Conservation (phyloP, 139 green algal species). For the Tetraselmis chui region DNA sequence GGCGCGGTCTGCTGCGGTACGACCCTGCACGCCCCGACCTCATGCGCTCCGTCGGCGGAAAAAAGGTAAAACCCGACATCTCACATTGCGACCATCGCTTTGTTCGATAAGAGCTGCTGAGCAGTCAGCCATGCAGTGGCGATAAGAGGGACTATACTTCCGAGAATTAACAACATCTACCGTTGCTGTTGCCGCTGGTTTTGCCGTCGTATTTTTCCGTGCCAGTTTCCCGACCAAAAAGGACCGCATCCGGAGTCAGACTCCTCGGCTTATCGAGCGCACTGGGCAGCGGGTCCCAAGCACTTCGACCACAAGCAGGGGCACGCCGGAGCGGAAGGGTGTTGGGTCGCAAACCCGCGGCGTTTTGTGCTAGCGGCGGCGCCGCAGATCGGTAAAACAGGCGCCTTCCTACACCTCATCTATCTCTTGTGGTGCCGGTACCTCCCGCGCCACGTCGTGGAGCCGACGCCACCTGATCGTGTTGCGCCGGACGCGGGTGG, state of each 20-base stretch:
- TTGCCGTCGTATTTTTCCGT: too few species aligned
- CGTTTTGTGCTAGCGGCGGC: not conserved
- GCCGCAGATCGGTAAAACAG: not conserved
- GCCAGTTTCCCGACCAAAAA: not conserved
- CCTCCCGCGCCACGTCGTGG: not conserved
- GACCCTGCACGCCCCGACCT: not conserved
- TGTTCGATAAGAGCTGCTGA: too few species aligned
- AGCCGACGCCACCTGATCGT: too few species aligned
- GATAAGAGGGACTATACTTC: too few species aligned
- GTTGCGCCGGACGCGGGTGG: not conserved
- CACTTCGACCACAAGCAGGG: not conserved
- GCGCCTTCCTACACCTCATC: not conserved
- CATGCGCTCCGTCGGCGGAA: too few species aligned
- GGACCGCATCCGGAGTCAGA: not conserved
- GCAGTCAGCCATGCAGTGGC: too few species aligned
- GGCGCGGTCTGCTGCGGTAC: not conserved
- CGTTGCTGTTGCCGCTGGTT: too few species aligned
- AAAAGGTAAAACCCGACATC: too few species aligned
- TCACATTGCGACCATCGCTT: too few species aligned
- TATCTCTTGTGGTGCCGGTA: not conserved
- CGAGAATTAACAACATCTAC: too few species aligned
- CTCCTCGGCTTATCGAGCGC: not conserved
- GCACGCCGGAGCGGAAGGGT: not conserved
- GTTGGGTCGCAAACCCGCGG: not conserved
- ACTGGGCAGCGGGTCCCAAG: not conserved